phyloP scores from a whole-genome alignment of 768 basidiomycete species.

The Auricularia heimuer region DNA sequence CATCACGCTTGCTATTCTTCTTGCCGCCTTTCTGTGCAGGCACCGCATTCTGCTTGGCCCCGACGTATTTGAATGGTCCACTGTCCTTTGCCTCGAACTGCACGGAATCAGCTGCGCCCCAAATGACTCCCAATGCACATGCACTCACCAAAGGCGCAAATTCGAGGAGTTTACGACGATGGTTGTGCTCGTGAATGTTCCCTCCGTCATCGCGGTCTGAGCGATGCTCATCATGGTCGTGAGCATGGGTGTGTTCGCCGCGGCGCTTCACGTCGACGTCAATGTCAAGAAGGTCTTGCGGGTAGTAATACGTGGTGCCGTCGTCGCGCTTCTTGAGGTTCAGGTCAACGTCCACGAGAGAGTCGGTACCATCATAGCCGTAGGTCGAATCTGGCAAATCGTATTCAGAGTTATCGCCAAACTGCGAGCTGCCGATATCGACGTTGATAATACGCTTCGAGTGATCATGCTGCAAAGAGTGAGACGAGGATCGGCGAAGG shows the following conservation, averaged over 20 bases:
- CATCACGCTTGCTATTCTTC: neutral
- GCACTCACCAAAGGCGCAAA: neutral
- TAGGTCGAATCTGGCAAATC: too few species aligned
- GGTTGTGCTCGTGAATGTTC: neutral
- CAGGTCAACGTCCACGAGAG: too few species aligned
- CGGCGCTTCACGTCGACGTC: neutral
- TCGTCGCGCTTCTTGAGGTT: too few species aligned
- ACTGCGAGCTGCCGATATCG: too few species aligned
- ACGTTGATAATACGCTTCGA: neutral
- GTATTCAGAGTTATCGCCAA: too few species aligned
- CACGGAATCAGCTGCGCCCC: neutral
- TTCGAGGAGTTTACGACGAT: neutral
- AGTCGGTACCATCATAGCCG: too few species aligned
- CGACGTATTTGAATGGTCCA: neutral
- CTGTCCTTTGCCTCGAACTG: neutral
- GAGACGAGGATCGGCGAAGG: neutral
- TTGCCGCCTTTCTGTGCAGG: neutral
- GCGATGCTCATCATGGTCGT: neutral
- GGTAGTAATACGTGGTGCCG: neutral
- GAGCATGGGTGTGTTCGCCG: neutral
- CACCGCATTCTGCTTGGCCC: neutral
- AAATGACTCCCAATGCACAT: neutral
- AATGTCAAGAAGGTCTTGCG: neutral
- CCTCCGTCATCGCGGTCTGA: neutral
- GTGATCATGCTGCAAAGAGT: neutral